These are phyloP conservation scores for Skeletonema costatum DNA, from an alignment of 108 stramenopile species.

Conservation along the genomic window DNA sequence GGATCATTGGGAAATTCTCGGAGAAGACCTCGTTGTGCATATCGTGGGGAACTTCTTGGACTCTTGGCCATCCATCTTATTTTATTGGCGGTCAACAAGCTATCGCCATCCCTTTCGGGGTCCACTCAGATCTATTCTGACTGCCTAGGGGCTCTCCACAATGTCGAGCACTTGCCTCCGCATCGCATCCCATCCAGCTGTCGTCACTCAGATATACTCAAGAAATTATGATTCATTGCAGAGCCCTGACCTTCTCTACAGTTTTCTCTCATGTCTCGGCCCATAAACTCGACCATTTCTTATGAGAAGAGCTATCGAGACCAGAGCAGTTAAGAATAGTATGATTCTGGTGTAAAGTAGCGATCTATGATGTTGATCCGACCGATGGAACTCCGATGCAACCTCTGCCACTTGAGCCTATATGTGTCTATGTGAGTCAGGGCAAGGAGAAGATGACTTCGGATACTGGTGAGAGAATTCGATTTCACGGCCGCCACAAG, in stretches of 20 bases:
- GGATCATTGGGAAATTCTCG: too few species aligned
- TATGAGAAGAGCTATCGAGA: background rate
- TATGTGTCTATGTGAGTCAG: background rate
- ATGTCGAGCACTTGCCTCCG: background rate
- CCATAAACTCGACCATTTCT: background rate
- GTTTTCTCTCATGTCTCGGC: slow-evolving; percentile 1
- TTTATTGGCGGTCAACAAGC: too few species aligned
- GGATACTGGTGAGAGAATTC: background rate
- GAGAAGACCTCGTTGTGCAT: too few species aligned
- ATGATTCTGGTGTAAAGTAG: background rate
- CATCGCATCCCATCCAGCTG: slow-evolving; percentile 7
- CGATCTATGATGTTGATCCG: background rate
- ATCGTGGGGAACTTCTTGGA: too few species aligned
- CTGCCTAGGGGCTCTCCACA: slow-evolving; percentile 13
- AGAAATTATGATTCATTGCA: slow-evolving; percentile 23
- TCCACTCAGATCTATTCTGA: slow-evolving; percentile 17
- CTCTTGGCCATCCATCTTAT: too few species aligned
- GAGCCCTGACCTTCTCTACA: background rate
- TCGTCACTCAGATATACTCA: slow-evolving; percentile 17
- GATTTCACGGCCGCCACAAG: slow-evolving; percentile 11
- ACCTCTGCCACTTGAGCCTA: background rate
- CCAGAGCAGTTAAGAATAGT: slow-evolving; percentile 5
- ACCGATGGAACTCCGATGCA: background rate
- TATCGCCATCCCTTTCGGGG: background rate
- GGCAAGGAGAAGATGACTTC: slow-evolving; percentile 25